Conservation (phyloP, 345 rosid genomes). For the Arabidopsis arenosa region DNA sequence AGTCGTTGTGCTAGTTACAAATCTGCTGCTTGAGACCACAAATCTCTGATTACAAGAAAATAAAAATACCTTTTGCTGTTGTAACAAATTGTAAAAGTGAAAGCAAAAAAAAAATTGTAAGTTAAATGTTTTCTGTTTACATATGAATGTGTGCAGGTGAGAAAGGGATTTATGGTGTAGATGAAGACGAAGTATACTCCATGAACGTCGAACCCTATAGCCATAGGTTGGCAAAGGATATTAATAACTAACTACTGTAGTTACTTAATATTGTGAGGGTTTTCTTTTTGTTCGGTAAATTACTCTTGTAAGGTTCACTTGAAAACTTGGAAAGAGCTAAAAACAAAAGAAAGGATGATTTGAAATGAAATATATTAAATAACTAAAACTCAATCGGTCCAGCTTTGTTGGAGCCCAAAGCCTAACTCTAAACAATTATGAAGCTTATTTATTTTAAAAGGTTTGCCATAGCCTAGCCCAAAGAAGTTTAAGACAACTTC, state of each 20-base stretch:
- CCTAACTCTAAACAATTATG: background rate
- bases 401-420: background rate
- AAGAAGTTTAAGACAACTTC: background rate
- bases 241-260: background rate
- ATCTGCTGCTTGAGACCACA: background rate
- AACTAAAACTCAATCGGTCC: background rate
- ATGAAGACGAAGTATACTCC: background rate
- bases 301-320: background rate
- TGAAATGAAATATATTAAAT: background rate
- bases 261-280: background rate
- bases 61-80: background rate
- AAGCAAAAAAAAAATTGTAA: background rate
- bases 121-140: background rate
- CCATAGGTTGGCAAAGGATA: background rate
- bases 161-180: constrained; percentile 7
- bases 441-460: background rate
- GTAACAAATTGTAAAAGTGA: background rate
- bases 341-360: background rate
- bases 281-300: background rate
- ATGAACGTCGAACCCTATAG: background rate
- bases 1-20: background rate
- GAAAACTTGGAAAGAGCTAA: background rate
- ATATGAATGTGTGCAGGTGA: constrained; percentile 26
- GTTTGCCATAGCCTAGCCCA: background rate
- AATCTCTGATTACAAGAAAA: background rate